Percentiles rank a stretch among this genome's conserved stretches.
phyloP scores from a whole-genome alignment of 2,329 filamentous ascomycete species.

The Scedosporium apiospermum region DNA sequence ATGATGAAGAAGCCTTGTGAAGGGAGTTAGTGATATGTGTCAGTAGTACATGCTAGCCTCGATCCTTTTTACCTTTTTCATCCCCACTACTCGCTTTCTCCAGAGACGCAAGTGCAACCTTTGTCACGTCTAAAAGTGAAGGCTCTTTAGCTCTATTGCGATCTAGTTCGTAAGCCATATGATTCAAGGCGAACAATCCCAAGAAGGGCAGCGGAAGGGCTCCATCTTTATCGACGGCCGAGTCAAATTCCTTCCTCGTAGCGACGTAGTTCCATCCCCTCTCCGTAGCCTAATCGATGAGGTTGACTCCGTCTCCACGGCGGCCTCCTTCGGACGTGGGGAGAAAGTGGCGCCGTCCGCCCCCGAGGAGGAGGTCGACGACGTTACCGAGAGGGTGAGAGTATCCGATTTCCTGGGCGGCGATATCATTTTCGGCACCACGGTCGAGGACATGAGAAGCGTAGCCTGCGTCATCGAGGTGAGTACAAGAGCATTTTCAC shows the following conservation, averaged over 20 bases:
- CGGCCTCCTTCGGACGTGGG: conserved; percentile 11
- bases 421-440: conserved; percentile 16
- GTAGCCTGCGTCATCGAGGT: conserved; percentile 8
- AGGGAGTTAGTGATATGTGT: not conserved
- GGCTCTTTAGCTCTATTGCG: conserved; percentile 12
- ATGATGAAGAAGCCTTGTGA: conserved; percentile 16
- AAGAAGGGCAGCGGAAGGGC: conserved; percentile 14
- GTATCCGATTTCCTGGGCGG: conserved; percentile 15
- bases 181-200: conserved; percentile 12
- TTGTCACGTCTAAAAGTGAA: conserved; percentile 13
- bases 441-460: conserved; percentile 14
- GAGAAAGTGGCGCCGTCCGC: conserved; percentile 14
- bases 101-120: conserved; percentile 12
- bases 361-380: conserved; percentile 15
- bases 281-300: conserved; percentile 14
- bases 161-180: conserved; percentile 16
- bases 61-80: not conserved
- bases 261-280: conserved; percentile 14
- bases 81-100: conserved; percentile 9
- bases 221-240: conserved; percentile 6
- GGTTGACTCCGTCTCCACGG: conserved; percentile 13
- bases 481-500: not conserved
- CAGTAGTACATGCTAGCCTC: not conserved
- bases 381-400: conserved; percentile 13
- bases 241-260: conserved; percentile 10